Conservation (phyloP, 495 filamentous ascomycete species). For the Hapsidospora chrysogenum region DNA sequence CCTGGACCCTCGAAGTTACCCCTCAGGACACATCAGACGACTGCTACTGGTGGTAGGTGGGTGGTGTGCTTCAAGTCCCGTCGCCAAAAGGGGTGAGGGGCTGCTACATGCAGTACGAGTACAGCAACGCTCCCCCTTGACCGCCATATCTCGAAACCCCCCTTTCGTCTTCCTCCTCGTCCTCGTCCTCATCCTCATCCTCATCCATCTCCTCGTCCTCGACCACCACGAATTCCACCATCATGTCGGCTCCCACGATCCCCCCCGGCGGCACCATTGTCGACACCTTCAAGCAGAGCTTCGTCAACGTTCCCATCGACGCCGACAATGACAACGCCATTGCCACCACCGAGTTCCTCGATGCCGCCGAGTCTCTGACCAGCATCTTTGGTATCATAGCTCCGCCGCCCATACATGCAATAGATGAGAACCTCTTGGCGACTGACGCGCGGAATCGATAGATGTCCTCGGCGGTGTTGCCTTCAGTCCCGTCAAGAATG, state of each 20-base stretch:
- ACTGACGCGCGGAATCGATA: slow-evolving; percentile 12
- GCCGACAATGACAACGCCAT: slow-evolving; percentile 58
- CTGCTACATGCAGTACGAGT: too few relatives aligned
- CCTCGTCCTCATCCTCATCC: too few relatives aligned
- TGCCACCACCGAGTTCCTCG: slow-evolving; percentile 73
- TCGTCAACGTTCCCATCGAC: slow-evolving; percentile 64
- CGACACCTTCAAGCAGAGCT: slow-evolving; percentile 65
- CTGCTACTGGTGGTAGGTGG: too few relatives aligned
- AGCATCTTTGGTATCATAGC: slow-evolving; percentile 70
- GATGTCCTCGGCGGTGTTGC: slow-evolving; percentile 69
- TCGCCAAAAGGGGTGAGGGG: too few relatives aligned
- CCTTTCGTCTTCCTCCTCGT: too few relatives aligned
- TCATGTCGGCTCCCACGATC: slow-evolving; percentile 21
- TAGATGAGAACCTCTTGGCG: not conserved
- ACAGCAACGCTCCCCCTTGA: too few relatives aligned
- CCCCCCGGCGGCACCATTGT: slow-evolving; percentile 65
- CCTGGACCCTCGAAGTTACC: too few relatives aligned
- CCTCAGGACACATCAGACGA: too few relatives aligned
- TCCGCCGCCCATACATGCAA: not conserved
- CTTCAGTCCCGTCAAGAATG: slow-evolving; percentile 75
- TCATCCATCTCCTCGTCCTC: too few relatives aligned
- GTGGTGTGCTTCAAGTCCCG: too few relatives aligned
- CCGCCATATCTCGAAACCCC: too few relatives aligned
- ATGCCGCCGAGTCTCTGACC: slow-evolving; percentile 72
- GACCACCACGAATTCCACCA: slow-evolving; percentile 4